These are phyloP conservation scores for Pseudoneurospora amorphoporcata DNA, from an alignment of 495 filamentous ascomycete genomes.

Conservation along the genomic window DNA sequence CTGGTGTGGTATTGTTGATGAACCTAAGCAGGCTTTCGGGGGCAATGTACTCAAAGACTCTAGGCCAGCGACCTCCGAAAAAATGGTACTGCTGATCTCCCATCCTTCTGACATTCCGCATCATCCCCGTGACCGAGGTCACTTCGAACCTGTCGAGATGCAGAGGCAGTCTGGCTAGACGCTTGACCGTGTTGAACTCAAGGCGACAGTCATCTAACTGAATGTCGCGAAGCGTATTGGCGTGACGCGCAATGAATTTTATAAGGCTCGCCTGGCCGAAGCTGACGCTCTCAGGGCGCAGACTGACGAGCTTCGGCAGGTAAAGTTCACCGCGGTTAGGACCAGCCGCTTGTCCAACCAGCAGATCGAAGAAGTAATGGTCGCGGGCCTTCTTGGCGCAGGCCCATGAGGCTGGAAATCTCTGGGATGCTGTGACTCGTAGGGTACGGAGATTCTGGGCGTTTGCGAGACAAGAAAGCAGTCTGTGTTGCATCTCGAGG, in stretches of 20 bases:
- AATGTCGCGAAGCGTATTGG: not conserved
- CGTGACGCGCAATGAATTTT: not conserved
- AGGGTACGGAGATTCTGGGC: not conserved
- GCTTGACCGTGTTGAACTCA: not conserved
- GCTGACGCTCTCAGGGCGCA: not conserved
- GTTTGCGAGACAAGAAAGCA: not conserved
- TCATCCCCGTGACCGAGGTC: not conserved
- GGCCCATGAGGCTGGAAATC: not conserved
- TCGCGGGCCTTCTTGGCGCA: not conserved
- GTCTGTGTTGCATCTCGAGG: not conserved
- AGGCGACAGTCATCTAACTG: not conserved
- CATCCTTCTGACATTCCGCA: not conserved
- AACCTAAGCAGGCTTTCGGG: not conserved
- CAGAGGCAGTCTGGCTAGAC: not conserved
- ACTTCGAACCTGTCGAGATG: not conserved
- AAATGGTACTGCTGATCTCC: not conserved
- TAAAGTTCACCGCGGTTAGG: not conserved
- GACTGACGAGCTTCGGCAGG: not conserved
- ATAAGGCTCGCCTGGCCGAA: not conserved
- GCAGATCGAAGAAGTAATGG: not conserved
- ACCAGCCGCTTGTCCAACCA: not conserved
- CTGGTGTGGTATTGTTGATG: not conserved
- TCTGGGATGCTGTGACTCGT: not conserved
- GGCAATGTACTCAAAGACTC: not conserved
- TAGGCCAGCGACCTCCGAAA: not conserved